Percentiles rank a stretch among this genome's conserved stretches.
phyloP scores from a whole-genome alignment of 2,329 filamentous ascomycete species.

The Fusarium sp. region DNA sequence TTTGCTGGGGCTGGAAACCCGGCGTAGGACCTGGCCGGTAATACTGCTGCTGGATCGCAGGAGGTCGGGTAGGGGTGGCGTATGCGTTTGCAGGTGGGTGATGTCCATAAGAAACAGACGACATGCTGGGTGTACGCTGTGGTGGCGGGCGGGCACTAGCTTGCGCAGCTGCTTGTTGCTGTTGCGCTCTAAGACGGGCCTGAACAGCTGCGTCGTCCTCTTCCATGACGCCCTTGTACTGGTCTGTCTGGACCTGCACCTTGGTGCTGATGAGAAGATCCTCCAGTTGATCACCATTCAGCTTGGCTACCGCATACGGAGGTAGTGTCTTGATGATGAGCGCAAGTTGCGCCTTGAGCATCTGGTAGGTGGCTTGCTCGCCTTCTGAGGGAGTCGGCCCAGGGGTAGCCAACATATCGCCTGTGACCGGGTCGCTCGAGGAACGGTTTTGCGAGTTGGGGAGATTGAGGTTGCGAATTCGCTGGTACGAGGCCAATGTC shows the following conservation, averaged over 20 bases:
- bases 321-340: constrained; percentile 81
- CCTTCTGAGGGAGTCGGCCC: constrained; percentile 75
- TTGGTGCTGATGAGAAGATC: constrained; percentile 85
- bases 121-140: constrained; percentile 54
- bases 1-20: constrained; percentile 59
- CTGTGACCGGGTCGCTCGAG: constrained; percentile 71
- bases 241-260: constrained; percentile 77
- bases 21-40: constrained; percentile 55
- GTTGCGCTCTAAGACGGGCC: constrained; percentile 58
- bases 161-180: constrained; percentile 50
- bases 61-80: constrained; percentile 59
- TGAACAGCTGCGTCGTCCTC: constrained; percentile 78
- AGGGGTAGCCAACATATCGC: constrained; percentile 76
- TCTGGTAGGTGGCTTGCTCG: constrained; percentile 73
- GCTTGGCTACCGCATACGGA: constrained; percentile 86
- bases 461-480: constrained; percentile 79
- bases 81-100: constrained; percentile 60
- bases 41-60: constrained; percentile 59
- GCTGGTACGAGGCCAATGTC: constrained; percentile 81
- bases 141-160: constrained; percentile 50
- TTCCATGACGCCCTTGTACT: constrained; percentile 84
- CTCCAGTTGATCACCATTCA: constrained; percentile 87
- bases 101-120: constrained; percentile 57
- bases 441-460: constrained; percentile 73
- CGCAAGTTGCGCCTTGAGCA: constrained; percentile 79